Base-by-base conservation (phyloP, 192 early-diverging fungal genomes). In the Coemansia sp. region DNA sequence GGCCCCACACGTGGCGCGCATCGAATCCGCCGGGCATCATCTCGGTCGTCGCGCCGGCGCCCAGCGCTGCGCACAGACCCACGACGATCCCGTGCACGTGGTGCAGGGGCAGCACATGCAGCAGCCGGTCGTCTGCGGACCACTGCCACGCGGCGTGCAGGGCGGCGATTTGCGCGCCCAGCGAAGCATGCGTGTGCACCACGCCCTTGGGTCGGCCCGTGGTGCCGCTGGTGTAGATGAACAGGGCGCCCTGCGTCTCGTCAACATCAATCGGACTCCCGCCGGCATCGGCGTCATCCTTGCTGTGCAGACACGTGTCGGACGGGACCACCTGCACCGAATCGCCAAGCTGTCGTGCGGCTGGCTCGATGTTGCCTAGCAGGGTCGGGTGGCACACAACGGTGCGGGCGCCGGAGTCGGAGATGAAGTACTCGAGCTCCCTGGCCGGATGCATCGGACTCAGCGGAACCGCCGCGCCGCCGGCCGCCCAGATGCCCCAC, bases 161-260 rank as follows among this genome's bases (percentile, higher is more conserved):
- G 1, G 84, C 85, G 51, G 79, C 61, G 37, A 90, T 83, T 68
- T 95, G 92, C 3, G 89, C 87, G 4, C 83, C 74, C 15, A 94
- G 81, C 18, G 79, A 87, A 7, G 69, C 72, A 56, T 90, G 89
- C 6, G 93, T 91, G 59, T 87, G 85, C 4, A 96, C 87, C 0
- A 93, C 93, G n/a, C 93, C 94, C 73, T 96, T 96, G 48, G 94
- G 94, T 51, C 70, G 75, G 40, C 86, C 84, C 8, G 87, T 88
- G 0, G 87, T 90, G 13, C 91, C 92, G 58, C 88, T 90, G 0
- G 92, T 94, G 77, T 90, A 94, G 41, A 94, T 90, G 67, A 94
- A 88, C 68, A 91, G 65, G 1, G 91, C 92, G 39, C 87, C 66
- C 47, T 75, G 73, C 42, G 73, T 61, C 60, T 84, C 80, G 43